phyloP scores from a whole-genome alignment of 2,329 filamentous ascomycete genomes.

The Sporothrix humicola region DNA sequence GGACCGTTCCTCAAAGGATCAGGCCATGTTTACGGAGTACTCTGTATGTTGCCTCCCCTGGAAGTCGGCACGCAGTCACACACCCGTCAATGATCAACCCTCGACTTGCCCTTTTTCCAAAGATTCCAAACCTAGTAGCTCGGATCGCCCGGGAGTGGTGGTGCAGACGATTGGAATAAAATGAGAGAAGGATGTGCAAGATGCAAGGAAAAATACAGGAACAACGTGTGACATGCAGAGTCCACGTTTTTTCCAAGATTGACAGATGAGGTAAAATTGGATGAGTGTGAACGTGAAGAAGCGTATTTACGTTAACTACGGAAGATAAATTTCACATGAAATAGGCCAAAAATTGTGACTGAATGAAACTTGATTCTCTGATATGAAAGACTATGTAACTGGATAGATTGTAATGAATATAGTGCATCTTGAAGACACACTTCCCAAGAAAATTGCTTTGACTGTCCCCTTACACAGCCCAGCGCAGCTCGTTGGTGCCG shows the following conservation, averaged over 20 bases:
- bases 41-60: neutral
- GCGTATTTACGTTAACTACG: no score
- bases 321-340: no score
- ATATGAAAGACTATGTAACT: neutral
- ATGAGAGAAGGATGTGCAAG: neutral
- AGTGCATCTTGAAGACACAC: no score
- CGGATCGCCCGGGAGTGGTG: neutral
- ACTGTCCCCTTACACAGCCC: slow-evolving; percentile 4
- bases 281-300: no score
- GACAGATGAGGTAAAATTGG: no score
- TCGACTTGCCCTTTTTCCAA: neutral
- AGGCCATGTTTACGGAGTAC: no score
- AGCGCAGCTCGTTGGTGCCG: slow-evolving; percentile 29
- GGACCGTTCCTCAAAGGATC: neutral
- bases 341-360: no score
- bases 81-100: neutral
- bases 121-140: neutral
- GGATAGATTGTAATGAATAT: no score
- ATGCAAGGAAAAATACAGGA: neutral
- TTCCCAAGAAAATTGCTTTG: no score
- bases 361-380: neutral
- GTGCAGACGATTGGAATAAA: neutral
- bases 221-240: neutral
- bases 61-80: neutral
- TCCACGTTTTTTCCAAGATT: slow-evolving; percentile 6